Conservation (phyloP, 148 eudicot species). For the Cornus controversa region DNA sequence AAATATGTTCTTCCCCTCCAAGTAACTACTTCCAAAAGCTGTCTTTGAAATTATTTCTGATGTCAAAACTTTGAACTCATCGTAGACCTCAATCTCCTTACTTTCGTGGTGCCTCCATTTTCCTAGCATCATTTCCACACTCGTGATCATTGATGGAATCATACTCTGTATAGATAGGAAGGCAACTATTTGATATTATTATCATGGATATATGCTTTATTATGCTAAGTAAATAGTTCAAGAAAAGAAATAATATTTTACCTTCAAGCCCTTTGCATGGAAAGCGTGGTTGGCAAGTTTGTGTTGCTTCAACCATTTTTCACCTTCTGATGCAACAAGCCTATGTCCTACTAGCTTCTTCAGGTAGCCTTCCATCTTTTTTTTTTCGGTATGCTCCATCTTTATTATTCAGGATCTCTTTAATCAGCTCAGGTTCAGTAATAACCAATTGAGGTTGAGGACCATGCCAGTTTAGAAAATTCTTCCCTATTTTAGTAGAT, state of each 20-base stretch:
- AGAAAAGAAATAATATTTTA: not conserved
- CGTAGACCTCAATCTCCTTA: constrained; percentile 18
- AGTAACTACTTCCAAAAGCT: constrained; percentile 28
- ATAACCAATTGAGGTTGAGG: not conserved
- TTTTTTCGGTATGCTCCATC: not conserved
- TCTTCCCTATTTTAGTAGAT: not conserved
- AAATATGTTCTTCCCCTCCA: constrained; percentile 17
- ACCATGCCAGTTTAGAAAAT: constrained; percentile 1
- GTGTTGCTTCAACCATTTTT: constrained; percentile 25
- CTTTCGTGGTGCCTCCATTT: constrained; percentile 16
- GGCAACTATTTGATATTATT: not conserved
- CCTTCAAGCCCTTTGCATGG: constrained; percentile 22
- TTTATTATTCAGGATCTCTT: not conserved
- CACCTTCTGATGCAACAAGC: not conserved
- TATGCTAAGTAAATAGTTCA: not conserved
- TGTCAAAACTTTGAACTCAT: constrained; percentile 19
- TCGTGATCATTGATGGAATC: constrained; percentile 23
- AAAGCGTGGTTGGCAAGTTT: constrained; percentile 28
- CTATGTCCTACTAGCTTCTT: constrained; percentile 7
- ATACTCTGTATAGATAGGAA: constrained; percentile 13
- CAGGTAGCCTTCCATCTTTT: not conserved
- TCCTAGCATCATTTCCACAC: constrained; percentile 23
- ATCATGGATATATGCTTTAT: not conserved
- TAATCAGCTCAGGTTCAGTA: not conserved
- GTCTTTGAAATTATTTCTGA: constrained; percentile 25